Percentiles rank a stretch among this genome's conserved stretches.
Conservation (phyloP, 164 flowering plant genomes). For the Macadamia integrifolia region DNA sequence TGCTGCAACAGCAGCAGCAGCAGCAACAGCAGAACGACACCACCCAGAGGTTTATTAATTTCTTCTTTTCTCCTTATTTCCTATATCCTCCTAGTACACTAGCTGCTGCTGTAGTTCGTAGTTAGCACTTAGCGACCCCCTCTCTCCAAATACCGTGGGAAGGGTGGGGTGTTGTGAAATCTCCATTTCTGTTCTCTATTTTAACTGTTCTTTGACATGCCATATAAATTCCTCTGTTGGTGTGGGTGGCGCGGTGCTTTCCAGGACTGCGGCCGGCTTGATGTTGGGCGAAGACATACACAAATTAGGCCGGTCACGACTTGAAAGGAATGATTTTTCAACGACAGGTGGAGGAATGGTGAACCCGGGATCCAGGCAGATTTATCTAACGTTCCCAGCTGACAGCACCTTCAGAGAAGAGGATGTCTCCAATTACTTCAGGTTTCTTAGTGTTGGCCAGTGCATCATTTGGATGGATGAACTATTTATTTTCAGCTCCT, state of each 20-base stretch:
- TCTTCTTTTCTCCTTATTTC: not conserved
- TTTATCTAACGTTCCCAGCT: conserved; percentile 89
- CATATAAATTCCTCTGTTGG: not conserved
- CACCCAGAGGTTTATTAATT: conserved; percentile 42
- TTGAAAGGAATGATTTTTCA: conserved; percentile 49
- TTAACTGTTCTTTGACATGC: no score
- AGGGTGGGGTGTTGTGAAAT: no score
- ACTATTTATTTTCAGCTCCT: not conserved
- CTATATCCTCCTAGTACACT: no score
- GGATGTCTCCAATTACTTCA: conserved; percentile 90
- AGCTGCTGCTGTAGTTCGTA: no score
- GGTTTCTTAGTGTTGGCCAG: conserved; percentile 30
- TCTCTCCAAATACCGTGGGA: no score
- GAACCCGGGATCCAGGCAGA: conserved; percentile 67
- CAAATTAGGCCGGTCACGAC: conserved; percentile 40
- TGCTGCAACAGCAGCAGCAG: conserved; percentile 24
- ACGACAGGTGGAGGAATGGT: conserved; percentile 37
- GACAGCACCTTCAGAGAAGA: conserved; percentile 94
- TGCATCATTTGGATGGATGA: not conserved
- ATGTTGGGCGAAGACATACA: conserved; percentile 57
- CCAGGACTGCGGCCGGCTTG: conserved; percentile 46
- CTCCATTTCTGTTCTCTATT: no score
- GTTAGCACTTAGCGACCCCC: no score
- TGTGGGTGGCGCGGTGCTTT: not conserved
- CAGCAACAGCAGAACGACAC: conserved; percentile 29